Base-by-base conservation (phyloP, 2,329 filamentous ascomycete genomes). In the Monilinia vaccinii-corymbosi region DNA sequence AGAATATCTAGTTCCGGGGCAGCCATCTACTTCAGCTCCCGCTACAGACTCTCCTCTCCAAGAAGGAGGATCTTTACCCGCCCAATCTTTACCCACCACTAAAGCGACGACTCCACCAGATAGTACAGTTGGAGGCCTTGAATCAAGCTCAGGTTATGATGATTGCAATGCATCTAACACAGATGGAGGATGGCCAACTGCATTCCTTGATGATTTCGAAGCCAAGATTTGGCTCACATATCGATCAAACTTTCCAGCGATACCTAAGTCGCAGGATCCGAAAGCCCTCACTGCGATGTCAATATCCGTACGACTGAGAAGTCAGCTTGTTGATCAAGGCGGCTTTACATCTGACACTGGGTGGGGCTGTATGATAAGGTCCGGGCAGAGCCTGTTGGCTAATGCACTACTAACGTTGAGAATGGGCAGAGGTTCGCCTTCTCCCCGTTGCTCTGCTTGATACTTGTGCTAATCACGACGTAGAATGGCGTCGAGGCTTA, bases 281-380 rank as follows among this genome's bases (percentile, higher is more conserved):
- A 85, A 85, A 68, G 88, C 90, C 16, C 72, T 79, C 1, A 79
- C 86, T 4, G 78, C 84, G 9, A 83, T 97, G 77, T 95, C 90
- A 4, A 83, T 97, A 61, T 79, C 89, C 1, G 93, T 96, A 74
- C 86, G 91, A 55, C 78, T 97, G 66, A 88, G 91, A 69, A 92
- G 80, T 58, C 88, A 91, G 69, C 76, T 97, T 7, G 81, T 84
- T 13, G 90, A 96, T 52, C 83, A 89, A 60, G 80, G 80, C 31
- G 91, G 89, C 5, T 99, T 97, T 74, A 88, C 90, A 13, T 93
- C 91, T 2, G 94, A 99, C 72, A 92, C 90, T 11, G 94, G 94
- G 56, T 99, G 95, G 91, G 94, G 94, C 0, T 99, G 94, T 71
- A 99, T 99, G 94, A 97, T 99, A 68, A 81, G 94, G 62, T 97